phyloP scores from a whole-genome alignment of 75 land plant species.

The Pinus tabuliformis region DNA sequence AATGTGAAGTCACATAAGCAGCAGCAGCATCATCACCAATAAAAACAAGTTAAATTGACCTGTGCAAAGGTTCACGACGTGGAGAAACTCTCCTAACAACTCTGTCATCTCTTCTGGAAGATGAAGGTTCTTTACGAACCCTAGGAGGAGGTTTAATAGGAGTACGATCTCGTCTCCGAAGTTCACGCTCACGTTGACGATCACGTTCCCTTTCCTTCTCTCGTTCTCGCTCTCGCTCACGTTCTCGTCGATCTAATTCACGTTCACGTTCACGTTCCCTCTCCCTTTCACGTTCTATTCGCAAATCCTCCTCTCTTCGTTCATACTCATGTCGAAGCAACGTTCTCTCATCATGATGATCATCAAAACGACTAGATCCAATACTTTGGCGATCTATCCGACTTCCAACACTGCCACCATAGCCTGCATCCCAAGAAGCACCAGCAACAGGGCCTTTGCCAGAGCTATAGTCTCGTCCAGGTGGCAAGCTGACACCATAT shows the following conservation, averaged over 20 bases:
- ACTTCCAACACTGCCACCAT: conserved; percentile 34
- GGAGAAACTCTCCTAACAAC: conserved; percentile 57
- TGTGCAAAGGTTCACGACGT: conserved; percentile 67
- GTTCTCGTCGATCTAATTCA: conserved; percentile 18
- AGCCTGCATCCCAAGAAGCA: conserved; percentile 39
- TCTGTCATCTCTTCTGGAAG: conserved; percentile 55
- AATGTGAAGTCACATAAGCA: conserved; percentile 24
- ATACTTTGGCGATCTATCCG: conserved; percentile 53
- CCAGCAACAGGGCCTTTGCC: conserved; percentile 55
- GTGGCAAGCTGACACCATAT: conserved; percentile 91
- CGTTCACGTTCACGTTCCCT: conserved; percentile 30
- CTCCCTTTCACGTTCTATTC: conserved; percentile 62
- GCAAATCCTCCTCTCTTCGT: conserved; percentile 72
- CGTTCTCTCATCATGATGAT: conserved; percentile 61
- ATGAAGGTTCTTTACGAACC: conserved; percentile 58
- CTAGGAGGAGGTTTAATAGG: conserved; percentile 56
- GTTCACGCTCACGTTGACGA: conserved; percentile 62
- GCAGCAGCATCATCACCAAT: conserved; percentile 13
- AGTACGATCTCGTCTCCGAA: conserved; percentile 18
- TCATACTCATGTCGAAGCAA: conserved; percentile 51
- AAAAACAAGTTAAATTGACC: conserved; percentile 50
- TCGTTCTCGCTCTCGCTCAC: conserved; percentile 33
- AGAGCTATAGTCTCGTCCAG: conserved; percentile 86
- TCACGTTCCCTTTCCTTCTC: conserved; percentile 64
- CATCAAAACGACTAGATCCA: conserved; percentile 52